Evolutionary conservation across 805 yeast species (phyloP).

Genomic region (Clavispora fructus): DNA sequence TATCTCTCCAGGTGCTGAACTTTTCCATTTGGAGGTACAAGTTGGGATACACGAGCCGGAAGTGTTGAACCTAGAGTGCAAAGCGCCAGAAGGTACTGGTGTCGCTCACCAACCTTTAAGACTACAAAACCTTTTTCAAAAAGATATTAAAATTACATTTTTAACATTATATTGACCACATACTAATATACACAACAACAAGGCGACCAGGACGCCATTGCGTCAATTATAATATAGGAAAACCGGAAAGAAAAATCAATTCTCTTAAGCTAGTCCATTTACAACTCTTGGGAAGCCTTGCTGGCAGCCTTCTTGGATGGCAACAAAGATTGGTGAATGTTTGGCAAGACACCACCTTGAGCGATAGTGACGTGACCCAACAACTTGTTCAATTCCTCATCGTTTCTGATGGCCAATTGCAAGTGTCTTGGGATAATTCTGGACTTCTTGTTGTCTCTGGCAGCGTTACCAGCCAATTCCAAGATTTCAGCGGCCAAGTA

Average conservation of each 20-base stretch:
- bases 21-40: constrained; percentile 14
- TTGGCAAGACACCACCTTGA: constrained; percentile 51
- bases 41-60: not conserved
- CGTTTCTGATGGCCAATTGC: constrained; percentile 49
- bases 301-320: constrained; percentile 25
- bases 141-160: not conserved
- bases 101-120: not conserved
- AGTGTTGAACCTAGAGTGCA: not conserved
- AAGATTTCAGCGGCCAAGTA: constrained; percentile 47
- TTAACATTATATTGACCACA: constrained; percentile 20
- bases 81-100: not conserved
- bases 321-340: constrained; percentile 45
- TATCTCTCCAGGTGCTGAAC: constrained; percentile 80
- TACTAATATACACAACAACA: constrained; percentile 19
- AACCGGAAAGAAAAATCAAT: constrained; percentile 16
- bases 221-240: constrained; percentile 15
- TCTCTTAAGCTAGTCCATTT: constrained; percentile 13
- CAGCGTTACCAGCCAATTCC: constrained; percentile 50
- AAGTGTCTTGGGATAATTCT: constrained; percentile 50
- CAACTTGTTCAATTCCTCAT: constrained; percentile 47
- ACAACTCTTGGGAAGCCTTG: constrained; percentile 22
- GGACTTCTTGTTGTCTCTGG: constrained; percentile 85
- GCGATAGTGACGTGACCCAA: constrained; percentile 61
- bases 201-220: constrained; percentile 16
- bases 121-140: not conserved